Base-by-base conservation (phyloP, 2,329 filamentous ascomycete species). In the Colletotrichum lentis region DNA sequence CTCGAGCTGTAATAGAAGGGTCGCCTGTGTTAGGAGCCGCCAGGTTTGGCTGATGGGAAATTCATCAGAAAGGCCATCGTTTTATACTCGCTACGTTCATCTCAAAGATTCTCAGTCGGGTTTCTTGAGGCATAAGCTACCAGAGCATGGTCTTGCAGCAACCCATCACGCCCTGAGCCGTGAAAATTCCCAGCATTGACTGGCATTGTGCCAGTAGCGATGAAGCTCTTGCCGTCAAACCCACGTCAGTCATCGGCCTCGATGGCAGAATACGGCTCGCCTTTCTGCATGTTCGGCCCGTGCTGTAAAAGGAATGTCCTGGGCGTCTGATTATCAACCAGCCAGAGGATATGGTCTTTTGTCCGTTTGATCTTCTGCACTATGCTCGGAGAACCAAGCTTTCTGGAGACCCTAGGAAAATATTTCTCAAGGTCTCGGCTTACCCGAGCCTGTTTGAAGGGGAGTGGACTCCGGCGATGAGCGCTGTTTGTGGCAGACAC, bases 231-330 rank as follows among this genome's bases (percentile, higher is more conserved):
- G 27, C 65, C 58, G 11, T 70, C 69, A 10, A 35, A 2, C 31
- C 31, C 8, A 35, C 31, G 31, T 53, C 49, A 66, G 73, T 76
- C 37, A 80, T 78, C 0, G 69, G 71, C 0, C 76, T 80, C 22
- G 20, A 24, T 16, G n/a, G 16, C 16, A 14, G 11, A 14, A 16
- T 57, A 3, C 24, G 49, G n/a, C 22, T 27, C 2, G 43, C 31
- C 8, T 10, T 35, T 7, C 8, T 35, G 31, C 31, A 35, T 35
- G 8, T 35, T 10, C 31, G 8, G 31, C 31, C 31, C 8, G 7
- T 35, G 69, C 67, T 37, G 70, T 71, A 55, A 55, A 74, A 18
- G 72, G 70, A 54, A 77, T 76, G 74, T 74, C 69, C 10, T 75
- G 74, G 73, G 73, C 71, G 20, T 65, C 74, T 1, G 55, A 52